Evolutionary conservation across 2,329 filamentous ascomycete genomes (phyloP).

Genomic region (Didymella segeticola): DNA sequence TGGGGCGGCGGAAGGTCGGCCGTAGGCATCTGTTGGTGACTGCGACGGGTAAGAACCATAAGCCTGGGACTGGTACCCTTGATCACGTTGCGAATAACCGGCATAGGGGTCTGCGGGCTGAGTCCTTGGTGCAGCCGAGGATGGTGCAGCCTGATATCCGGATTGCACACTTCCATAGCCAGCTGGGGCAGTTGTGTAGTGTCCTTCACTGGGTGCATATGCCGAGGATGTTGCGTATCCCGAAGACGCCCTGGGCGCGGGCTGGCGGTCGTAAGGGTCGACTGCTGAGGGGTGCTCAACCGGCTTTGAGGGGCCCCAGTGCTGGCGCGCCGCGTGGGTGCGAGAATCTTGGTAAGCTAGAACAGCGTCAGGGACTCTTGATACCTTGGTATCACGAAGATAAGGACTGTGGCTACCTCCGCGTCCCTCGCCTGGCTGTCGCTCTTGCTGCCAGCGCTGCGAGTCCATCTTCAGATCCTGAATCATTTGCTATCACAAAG

Average conservation of each 20-base stretch:
- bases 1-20: constrained; percentile 29
- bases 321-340: constrained; percentile 52
- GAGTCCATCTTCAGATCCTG: constrained; percentile 58
- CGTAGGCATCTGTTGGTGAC: constrained; percentile 37
- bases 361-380: constrained; percentile 54
- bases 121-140: constrained; percentile 39
- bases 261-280: constrained; percentile 14
- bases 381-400: constrained; percentile 49
- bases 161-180: constrained; percentile 35
- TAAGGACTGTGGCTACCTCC: constrained; percentile 56
- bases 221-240: constrained; percentile 11
- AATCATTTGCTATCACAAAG: constrained; percentile 54
- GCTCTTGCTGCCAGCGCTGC: constrained; percentile 51
- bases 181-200: constrained; percentile 44
- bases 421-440: constrained; percentile 46
- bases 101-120: constrained; percentile 43
- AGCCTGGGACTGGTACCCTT: constrained; percentile 13
- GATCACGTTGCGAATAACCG: constrained; percentile 27
- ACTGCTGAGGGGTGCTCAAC: constrained; percentile 32
- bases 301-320: constrained; percentile 47
- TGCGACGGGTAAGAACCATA: constrained; percentile 41
- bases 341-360: constrained; percentile 54
- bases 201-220: constrained; percentile 33
- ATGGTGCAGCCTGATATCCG: constrained; percentile 33
- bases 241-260: constrained; percentile 12